Evolutionary conservation across 805 yeast genomes (phyloP), one percentile per base, ranked within the genome.

Genomic region (Lipomyces starkeyi): DNA sequence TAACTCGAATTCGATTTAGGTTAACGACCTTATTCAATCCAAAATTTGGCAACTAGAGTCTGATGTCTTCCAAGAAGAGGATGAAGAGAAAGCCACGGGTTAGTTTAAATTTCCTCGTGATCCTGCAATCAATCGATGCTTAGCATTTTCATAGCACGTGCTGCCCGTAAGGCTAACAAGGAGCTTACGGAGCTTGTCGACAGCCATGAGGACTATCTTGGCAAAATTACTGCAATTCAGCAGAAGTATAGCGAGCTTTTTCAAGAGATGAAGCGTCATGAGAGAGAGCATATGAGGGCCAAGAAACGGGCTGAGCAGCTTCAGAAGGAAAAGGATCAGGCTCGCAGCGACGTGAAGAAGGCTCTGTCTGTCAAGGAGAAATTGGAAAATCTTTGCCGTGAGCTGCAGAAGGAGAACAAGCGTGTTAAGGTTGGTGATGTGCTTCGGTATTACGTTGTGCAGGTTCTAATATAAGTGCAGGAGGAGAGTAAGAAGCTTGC

Each of bases 321-420:
- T 4, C 62, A 59, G 57, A 43, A 52, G 34, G 71, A 68, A 29
- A 58, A 55, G 22, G 67, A 64, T 25, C 32, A 43, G 11, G 53
- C 58, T 32, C 55, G 59, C 8, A 34, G 25, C 9, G 71, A 68
- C 25, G 55, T 62, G n/a, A 37, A 58, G 55, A 64, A 65, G 62
- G 58, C 66, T 1, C n/a, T 52, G 9, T 22, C 62, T 3, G 61
- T 68, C 17, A 61, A 62, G 49, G 63, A 61, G 43, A 65, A 55
- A 37, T 67, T 68, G 27, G 71, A 68, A 58, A 59, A 47, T 32
- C 64, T 68, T 22, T 68, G 71, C 56, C 49, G 71, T 14, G 69
- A 68, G 40, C 62, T 68, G 54, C 71, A 68, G 54, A 68, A 68
- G 64, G 68, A 65, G 32, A 68, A 65, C 55, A 65, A 68, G 56